Base-by-base conservation (phyloP, 306 rosid genomes). In the Amphicarpaea edgeworthii region DNA sequence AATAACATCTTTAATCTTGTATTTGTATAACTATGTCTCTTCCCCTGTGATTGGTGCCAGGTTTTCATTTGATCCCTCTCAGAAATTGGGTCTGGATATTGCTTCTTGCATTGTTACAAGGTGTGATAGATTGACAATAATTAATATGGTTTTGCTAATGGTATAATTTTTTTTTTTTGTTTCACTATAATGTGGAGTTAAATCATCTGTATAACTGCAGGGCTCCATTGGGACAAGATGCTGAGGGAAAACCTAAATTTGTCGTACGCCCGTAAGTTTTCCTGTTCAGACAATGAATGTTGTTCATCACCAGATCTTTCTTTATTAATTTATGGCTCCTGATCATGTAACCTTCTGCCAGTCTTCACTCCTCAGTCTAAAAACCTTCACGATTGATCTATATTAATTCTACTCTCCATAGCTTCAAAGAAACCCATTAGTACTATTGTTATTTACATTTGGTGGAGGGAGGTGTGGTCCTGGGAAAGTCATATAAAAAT, bases 31-130 rank as follows among this genome's bases (percentile, higher is more conserved):
- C 74, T 79, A 34, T 46, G 19, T 63, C 42, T 82, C 79, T 74
- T 49, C 20, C 37, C 20, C 53, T 77, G 28, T 71, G 76, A 70
- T 20, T 81, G 86, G 3, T 70, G 42, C 64, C 88, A 93, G 98
- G 84, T 93, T 93, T 86, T 88, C 97, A 19, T 88, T 91, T 80
- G 98, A 93, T 82, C 96, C 97, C 43, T 12, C 76, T 47, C 80
- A 84, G 69, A 87, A 82, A 79, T 88, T 91, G 95, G 98, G 98
- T 71, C 77, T 93, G 75, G 75, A 93, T 76, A 77, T 89, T 54
- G 96, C 98, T 50, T 93, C 98, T 14, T 93, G 96, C 83, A 19
- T 93, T 75, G 66, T 91, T 72, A 91, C 98, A 7, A 91, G 98
- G 98, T 93, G 74, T 77, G 75, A 37, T 80, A 59, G 66, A 38